phyloP scores from a whole-genome alignment of 2,329 filamentous ascomycete species.

The Dryadomyces quercivorus region DNA sequence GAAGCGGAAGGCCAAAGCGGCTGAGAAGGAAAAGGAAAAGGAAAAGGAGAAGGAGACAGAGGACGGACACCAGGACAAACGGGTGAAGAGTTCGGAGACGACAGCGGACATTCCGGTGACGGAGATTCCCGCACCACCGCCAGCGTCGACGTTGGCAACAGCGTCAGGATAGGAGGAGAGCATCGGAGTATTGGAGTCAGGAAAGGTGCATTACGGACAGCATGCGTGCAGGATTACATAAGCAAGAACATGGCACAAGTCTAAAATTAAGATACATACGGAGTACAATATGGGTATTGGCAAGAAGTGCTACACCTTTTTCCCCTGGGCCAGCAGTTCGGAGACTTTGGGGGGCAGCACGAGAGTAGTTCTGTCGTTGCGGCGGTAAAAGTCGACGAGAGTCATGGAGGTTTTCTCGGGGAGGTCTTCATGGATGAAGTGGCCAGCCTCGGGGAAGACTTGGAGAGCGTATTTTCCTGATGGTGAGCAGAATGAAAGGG shows the following conservation, averaged over 20 bases:
- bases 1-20: slow-evolving; percentile 22
- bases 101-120: background rate
- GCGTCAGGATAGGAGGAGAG: background rate
- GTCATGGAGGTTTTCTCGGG: slow-evolving; percentile 80
- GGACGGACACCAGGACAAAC: background rate
- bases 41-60: background rate
- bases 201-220: background rate
- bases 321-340: slow-evolving; percentile 52
- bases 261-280: slow-evolving; percentile 2
- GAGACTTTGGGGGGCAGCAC: slow-evolving; percentile 88
- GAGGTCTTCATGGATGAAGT: slow-evolving; percentile 93
- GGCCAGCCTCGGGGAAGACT: slow-evolving; percentile 87
- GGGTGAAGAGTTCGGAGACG: background rate
- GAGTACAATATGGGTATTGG: background rate
- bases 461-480: slow-evolving; percentile 86
- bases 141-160: background rate
- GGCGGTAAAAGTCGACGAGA: slow-evolving; percentile 78
- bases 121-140: background rate
- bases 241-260: background rate
- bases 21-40: background rate
- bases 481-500: background rate
- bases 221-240: too few species aligned
- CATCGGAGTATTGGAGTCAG: background rate
- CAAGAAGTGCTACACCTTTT: slow-evolving; percentile 33
- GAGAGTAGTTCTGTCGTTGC: slow-evolving; percentile 76